phyloP scores from a whole-genome alignment of 192 early-diverging fungal genomes.

The Lobulomyces angularis region DNA sequence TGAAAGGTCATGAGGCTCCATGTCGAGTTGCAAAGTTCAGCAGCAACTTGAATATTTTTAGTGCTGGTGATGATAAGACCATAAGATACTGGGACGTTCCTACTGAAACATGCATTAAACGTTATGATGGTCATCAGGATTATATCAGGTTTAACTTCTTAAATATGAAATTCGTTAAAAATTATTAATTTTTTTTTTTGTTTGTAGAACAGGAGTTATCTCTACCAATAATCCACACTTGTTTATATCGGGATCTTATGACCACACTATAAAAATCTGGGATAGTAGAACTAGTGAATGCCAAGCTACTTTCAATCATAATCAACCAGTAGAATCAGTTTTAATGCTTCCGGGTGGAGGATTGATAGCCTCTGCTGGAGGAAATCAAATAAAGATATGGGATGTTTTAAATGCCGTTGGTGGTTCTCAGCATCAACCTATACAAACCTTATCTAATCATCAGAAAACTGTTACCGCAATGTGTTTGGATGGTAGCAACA shows the following conservation, averaged over 20 bases:
- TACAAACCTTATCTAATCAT: constrained; percentile 75
- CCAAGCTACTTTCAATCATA: constrained; percentile 66
- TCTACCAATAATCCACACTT: constrained; percentile 66
- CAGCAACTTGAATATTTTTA: no score
- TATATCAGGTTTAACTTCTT: not conserved
- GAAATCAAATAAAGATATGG: constrained; percentile 75
- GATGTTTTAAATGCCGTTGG: constrained; percentile 75
- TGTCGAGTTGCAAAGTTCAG: no score
- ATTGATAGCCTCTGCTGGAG: constrained; percentile 64
- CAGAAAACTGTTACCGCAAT: constrained; percentile 92
- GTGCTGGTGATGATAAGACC: constrained; percentile 85
- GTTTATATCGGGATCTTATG: constrained; percentile 71
- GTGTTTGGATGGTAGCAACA: constrained; percentile 63
- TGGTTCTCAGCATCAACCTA: constrained; percentile 62
- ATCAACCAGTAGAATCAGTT: constrained; percentile 77
- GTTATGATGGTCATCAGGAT: constrained; percentile 7
- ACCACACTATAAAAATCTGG: constrained; percentile 89
- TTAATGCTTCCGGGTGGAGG: constrained; percentile 73
- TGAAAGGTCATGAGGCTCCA: constrained; percentile 46
- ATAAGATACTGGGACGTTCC: constrained; percentile 92
- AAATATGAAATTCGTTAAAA: not conserved
- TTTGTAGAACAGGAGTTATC: constrained; percentile 61
- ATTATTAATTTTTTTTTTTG: no score
- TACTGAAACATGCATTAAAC: constrained; percentile 54
- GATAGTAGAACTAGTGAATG: constrained; percentile 67